phyloP scores from a whole-genome alignment of 371 early-diverging fungal genomes.

The Coemansia sp. region DNA sequence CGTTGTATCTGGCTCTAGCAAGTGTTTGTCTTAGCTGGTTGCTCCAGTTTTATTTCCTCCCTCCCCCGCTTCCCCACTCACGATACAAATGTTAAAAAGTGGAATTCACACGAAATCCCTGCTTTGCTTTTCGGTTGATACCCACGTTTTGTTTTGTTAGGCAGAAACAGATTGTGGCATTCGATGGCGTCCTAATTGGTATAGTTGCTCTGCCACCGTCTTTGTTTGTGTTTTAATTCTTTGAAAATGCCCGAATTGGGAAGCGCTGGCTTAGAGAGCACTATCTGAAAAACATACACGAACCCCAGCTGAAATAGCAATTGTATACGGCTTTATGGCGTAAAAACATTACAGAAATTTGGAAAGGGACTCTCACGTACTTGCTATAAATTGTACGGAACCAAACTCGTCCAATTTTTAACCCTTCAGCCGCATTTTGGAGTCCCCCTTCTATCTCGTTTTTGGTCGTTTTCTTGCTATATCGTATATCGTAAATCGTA shows the following conservation, averaged over 20 bases:
- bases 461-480: not conserved
- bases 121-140: not conserved
- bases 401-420: not conserved
- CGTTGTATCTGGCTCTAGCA: not conserved
- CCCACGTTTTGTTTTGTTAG: not conserved
- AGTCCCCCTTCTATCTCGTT: not conserved
- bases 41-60: too few species aligned
- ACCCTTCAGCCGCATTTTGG: not conserved
- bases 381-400: slow-evolving; percentile 1
- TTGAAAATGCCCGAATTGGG: slow-evolving; percentile 3
- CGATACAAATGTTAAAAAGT: not conserved
- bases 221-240: slow-evolving; percentile 2
- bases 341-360: too few species aligned
- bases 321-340: too few species aligned
- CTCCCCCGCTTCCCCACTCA: too few species aligned
- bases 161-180: not conserved
- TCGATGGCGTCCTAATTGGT: slow-evolving; percentile 1
- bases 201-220: slow-evolving; percentile 1
- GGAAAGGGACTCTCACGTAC: too few species aligned
- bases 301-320: too few species aligned
- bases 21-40: too few species aligned
- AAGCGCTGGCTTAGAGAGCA: not conserved
- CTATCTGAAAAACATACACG: not conserved
- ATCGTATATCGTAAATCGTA: not conserved
- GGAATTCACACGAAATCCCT: not conserved